These are phyloP conservation scores for Apophysomyces elegans DNA, from an alignment of 371 early-diverging fungal genomes.

Conservation along the genomic window DNA sequence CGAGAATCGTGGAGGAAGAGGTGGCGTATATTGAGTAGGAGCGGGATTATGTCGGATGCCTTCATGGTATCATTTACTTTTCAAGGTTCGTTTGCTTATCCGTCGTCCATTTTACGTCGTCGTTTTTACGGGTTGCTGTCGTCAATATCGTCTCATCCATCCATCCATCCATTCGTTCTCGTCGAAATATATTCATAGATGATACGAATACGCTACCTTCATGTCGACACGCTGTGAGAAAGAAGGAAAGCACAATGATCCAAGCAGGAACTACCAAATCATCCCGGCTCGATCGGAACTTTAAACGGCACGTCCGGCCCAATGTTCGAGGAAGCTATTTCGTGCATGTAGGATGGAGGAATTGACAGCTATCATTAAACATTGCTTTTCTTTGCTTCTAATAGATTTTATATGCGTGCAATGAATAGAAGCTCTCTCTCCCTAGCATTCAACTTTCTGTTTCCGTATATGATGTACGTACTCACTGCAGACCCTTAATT, in stretches of 20 bases:
- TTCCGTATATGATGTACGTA: too few species aligned
- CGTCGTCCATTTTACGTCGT: neutral
- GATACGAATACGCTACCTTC: constrained; percentile 7
- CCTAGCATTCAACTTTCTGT: too few species aligned
- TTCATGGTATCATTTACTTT: neutral
- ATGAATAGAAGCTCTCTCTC: too few species aligned
- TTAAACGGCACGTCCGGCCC: neutral
- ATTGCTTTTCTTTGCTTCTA: too few species aligned
- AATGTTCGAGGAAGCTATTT: neutral
- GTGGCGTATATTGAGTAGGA: neutral
- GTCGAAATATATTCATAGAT: neutral
- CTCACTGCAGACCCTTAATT: neutral
- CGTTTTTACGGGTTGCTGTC: neutral
- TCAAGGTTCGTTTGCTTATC: neutral
- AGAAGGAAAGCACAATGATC: constrained; percentile 2
- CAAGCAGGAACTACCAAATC: neutral
- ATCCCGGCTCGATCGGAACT: constrained; percentile 1
- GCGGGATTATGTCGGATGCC: too few species aligned
- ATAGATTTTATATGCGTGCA: too few species aligned
- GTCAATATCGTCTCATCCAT: neutral
- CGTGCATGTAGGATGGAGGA: too few species aligned
- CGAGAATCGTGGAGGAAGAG: constrained; percentile 7
- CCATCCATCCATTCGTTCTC: constrained; percentile 3
- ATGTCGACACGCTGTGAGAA: constrained; percentile 11
- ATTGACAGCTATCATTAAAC: too few species aligned